phyloP scores from a whole-genome alignment of 208 protist genomes.

The Wallacemonas sp. region DNA sequence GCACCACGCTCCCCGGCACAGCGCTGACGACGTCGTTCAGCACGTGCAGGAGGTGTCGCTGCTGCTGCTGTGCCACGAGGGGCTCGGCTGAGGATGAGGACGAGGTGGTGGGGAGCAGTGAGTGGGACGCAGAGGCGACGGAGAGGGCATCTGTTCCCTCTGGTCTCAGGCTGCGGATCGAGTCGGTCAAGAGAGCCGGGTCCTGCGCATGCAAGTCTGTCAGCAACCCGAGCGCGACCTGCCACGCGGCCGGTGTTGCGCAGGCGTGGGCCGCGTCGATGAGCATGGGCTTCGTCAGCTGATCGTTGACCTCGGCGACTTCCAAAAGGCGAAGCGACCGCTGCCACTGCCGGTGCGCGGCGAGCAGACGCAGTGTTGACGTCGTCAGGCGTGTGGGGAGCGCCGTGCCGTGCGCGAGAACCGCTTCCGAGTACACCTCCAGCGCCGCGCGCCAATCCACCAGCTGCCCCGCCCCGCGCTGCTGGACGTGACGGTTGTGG shows the following conservation, averaged over 20 bases:
- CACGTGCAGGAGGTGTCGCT: slow-evolving; percentile 56
- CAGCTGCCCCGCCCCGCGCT: slow-evolving; percentile 22
- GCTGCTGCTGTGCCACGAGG: slow-evolving; percentile 5
- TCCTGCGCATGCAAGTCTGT: slow-evolving; percentile 61
- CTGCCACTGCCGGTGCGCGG: slow-evolving; percentile 64
- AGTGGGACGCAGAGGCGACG: slow-evolving; percentile 21
- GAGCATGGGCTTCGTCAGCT: slow-evolving; percentile 76
- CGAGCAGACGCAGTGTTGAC: slow-evolving; percentile 74
- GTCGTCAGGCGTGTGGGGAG: slow-evolving; percentile 58
- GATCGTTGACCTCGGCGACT: slow-evolving; percentile 58
- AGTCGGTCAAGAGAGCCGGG: slow-evolving; percentile 45
- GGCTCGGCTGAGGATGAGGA: not conserved
- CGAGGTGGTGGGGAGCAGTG: slow-evolving; percentile 23
- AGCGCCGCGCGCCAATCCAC: slow-evolving; percentile 74
- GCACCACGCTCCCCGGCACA: slow-evolving; percentile 48
- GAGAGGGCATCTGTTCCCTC: slow-evolving; percentile 44
- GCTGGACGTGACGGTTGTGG: slow-evolving; percentile 64
- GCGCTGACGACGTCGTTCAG: slow-evolving; percentile 62
- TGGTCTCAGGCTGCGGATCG: slow-evolving; percentile 73
- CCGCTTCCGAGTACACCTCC: slow-evolving; percentile 60
- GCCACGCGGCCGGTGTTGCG: slow-evolving; percentile 53
- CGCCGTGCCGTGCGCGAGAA: slow-evolving; percentile 59
- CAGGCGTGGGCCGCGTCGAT: slow-evolving; percentile 71
- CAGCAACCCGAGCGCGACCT: slow-evolving; percentile 54
- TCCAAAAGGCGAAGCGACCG: slow-evolving; percentile 55